Evolutionary conservation across 345 rosid genomes (phyloP), one percentile per base, ranked within the genome.

Genomic region (Aquilaria yunnanensis): DNA sequence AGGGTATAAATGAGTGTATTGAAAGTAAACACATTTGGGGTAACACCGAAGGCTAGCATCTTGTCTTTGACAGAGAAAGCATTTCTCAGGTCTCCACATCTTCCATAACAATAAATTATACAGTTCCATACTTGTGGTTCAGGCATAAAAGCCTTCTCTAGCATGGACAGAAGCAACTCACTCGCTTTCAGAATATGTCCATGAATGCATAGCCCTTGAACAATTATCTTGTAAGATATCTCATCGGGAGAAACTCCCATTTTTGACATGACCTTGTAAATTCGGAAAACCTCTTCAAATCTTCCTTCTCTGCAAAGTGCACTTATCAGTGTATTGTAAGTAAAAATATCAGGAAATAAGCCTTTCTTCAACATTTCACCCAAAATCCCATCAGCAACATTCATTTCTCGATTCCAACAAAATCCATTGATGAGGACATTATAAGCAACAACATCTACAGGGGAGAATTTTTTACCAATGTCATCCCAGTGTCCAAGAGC

Each of bases 321-420:
- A 55, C 82, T 76, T 68, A 87, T 61, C 67, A 90, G 80, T 59
- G 85, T 81, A 68, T 89, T 89, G 60, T 72, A 87, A 16, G 95
- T 83, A 70, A 66, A 71, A 61, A 77, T 41, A 79, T 90, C 90
- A 41, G 85, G 95, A 68, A 57, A 68, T 2, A 75, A 65, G 67
- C 96, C 95, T 55, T 67, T 81, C 70, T 87, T 90, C 30, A 85
- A 72, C 92, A 90, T 87, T 64, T 80, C 77, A 68, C 88, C 76
- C 52, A 77, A 56, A 63, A 73, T 76, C 51, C 66, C 70, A 78
- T 70, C 78, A 31, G 88, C 89, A 73, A 53, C 75, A 14, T 58
- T 72, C 58, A 71, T 68, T 56, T 80, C 67, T 60, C 67, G 61
- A 64, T 65, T 74, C 64, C 62, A 74, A 70, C 80, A 71, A 47